These are phyloP conservation scores for Pseudocercospora eumusae DNA, from an alignment of 2,329 filamentous ascomycete genomes.

Conservation along the genomic window DNA sequence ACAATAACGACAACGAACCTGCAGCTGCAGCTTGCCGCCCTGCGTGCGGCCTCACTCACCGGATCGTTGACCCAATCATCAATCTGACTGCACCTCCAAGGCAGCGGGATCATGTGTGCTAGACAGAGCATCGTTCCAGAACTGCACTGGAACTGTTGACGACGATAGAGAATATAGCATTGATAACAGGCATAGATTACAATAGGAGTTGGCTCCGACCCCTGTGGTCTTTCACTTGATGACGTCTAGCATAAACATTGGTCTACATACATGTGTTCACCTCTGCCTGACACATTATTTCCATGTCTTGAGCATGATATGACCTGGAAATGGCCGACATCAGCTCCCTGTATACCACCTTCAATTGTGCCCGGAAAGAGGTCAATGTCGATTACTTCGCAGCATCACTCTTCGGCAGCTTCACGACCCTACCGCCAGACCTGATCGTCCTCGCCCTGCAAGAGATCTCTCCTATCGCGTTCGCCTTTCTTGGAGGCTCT, in stretches of 20 bases:
- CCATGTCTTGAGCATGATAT: background rate
- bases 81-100: background rate
- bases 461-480: slow-evolving; percentile 81
- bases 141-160: background rate
- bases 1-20: background rate
- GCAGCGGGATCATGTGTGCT: background rate
- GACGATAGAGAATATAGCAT: background rate
- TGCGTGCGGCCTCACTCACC: background rate
- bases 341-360: slow-evolving; percentile 77
- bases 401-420: slow-evolving; percentile 53
- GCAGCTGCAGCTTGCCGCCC: background rate
- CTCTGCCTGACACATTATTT: background rate
- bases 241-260: slow-evolving; percentile 7
- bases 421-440: slow-evolving; percentile 61
- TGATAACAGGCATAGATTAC: too few relatives aligned
- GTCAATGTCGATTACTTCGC: slow-evolving; percentile 72
- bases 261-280: background rate
- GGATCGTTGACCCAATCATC: background rate
- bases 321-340: slow-evolving; percentile 48
- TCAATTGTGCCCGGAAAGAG: slow-evolving; percentile 77
- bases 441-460: slow-evolving; percentile 72
- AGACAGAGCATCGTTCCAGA: background rate
- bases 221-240: background rate
- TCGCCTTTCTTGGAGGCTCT: slow-evolving; percentile 82
- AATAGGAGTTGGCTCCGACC: background rate